Conservation (phyloP, 441 rosid genomes). For the Pelargonium fulgidum region DNA sequence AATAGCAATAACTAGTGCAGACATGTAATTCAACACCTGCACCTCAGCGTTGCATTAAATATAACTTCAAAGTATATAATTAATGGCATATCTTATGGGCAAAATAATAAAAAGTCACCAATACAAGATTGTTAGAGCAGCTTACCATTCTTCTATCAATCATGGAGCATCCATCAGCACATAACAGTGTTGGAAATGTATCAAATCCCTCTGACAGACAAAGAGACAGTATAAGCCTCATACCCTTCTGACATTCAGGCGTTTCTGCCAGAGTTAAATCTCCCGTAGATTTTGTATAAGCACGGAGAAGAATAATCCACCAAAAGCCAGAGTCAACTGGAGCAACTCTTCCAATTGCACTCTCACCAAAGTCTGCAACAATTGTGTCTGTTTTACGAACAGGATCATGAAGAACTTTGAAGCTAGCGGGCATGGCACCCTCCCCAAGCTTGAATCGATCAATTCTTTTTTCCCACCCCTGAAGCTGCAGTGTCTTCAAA, state of each 20-base stretch:
- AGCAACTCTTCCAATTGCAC: constrained; percentile 93
- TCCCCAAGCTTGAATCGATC: constrained; percentile 91
- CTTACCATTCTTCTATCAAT: constrained; percentile 94
- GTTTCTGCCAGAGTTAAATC: constrained; percentile 71
- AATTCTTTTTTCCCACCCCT: constrained; percentile 87
- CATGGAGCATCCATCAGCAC: constrained; percentile 97
- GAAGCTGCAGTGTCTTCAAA: constrained; percentile 78
- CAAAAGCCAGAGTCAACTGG: constrained; percentile 95
- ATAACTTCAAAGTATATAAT: no score
- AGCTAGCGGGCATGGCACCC: constrained; percentile 96
- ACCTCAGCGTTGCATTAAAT: not conserved
- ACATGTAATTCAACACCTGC: not conserved
- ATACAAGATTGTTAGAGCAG: constrained; percentile 8
- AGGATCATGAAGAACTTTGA: constrained; percentile 83
- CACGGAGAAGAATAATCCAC: constrained; percentile 91
- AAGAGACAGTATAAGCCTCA: constrained; percentile 71
- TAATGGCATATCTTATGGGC: no score
- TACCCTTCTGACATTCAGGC: constrained; percentile 94
- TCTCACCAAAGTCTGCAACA: constrained; percentile 88
- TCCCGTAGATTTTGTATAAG: constrained; percentile 86
- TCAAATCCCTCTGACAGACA: constrained; percentile 88
- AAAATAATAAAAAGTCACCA: not conserved
- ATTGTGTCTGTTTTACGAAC: constrained; percentile 62
- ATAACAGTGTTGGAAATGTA: constrained; percentile 87
- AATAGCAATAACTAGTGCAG: not conserved